A percentile compares a stretch with the other conserved stretches of the same genome.
phyloP scores from a whole-genome alignment of 495 filamentous ascomycete genomes.

The Penicillium mononematosum region DNA sequence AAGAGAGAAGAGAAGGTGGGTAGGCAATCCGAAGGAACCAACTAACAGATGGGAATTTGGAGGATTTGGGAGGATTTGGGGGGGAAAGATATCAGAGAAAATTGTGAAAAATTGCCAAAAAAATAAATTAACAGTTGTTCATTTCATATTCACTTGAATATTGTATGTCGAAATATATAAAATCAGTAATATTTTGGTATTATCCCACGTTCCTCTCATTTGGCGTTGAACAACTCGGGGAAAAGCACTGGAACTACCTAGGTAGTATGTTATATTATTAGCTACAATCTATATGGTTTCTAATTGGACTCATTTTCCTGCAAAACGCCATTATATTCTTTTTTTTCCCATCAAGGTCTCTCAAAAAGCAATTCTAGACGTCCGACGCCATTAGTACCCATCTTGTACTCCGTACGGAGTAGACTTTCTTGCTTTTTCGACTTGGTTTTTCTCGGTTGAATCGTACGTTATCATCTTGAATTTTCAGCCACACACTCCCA shows the following conservation, averaged over 20 bases:
- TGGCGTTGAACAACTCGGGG: not conserved
- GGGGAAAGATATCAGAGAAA: not conserved
- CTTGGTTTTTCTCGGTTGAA: not conserved
- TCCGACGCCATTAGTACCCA: not conserved
- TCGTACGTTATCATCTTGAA: not conserved
- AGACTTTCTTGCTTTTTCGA: not conserved
- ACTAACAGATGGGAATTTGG: not conserved
- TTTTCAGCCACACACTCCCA: not conserved
- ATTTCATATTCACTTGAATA: not conserved
- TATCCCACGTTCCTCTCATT: not conserved
- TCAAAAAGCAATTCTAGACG: not conserved
- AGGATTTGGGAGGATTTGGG: too few species aligned
- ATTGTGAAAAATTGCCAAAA: too few species aligned
- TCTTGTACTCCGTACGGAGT: not conserved
- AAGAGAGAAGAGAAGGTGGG: constrained; percentile 9
- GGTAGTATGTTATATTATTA: constrained; percentile 2
- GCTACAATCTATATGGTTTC: constrained; percentile 5
- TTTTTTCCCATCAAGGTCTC: not conserved
- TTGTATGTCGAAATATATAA: not conserved
- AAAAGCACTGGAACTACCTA: not conserved
- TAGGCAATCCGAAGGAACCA: not conserved
- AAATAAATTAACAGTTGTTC: not conserved
- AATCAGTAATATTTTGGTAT: not conserved
- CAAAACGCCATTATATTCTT: not conserved
- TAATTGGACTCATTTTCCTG: not conserved